These are phyloP conservation scores for Pachysandra terminalis DNA, from an alignment of 164 flowering plant genomes.

Conservation along the genomic window DNA sequence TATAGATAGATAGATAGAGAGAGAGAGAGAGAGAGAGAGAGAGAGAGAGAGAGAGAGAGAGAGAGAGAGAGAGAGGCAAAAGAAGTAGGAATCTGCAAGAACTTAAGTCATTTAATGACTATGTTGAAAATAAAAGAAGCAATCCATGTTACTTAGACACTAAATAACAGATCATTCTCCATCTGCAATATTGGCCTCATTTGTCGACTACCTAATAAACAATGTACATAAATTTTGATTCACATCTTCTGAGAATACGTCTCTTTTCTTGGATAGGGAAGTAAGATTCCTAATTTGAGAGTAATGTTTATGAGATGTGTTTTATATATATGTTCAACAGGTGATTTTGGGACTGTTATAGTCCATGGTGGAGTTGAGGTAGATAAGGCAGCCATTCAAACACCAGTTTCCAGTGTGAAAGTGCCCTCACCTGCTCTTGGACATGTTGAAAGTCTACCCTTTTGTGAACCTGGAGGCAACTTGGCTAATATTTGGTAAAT, in stretches of 20 bases:
- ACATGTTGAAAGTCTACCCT: conserved; percentile 28
- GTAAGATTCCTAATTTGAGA: not conserved
- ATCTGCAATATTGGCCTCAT: no score
- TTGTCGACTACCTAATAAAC: no score
- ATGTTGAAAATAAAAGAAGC: no score
- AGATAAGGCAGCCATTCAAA: conserved; percentile 20
- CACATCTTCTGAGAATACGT: not conserved
- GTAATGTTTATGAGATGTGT: not conserved
- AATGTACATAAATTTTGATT: not conserved
- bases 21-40: no score
- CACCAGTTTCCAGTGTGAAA: conserved; percentile 18
- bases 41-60: no score
- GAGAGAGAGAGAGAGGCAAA: no score
- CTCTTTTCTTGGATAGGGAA: conserved; percentile 1
- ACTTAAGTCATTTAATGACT: no score
- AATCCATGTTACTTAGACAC: no score
- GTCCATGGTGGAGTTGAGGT: conserved; percentile 52
- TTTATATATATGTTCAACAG: conserved; percentile 30
- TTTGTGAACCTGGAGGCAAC: conserved; percentile 18
- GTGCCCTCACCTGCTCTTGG: conserved; percentile 24
- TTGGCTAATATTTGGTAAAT: conserved; percentile 37
- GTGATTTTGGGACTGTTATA: conserved; percentile 81
- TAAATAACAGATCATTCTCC: no score
- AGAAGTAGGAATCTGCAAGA: no score
- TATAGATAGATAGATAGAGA: no score